Evolutionary conservation across 345 rosid species (phyloP).

Genomic region (Populus alba): DNA sequence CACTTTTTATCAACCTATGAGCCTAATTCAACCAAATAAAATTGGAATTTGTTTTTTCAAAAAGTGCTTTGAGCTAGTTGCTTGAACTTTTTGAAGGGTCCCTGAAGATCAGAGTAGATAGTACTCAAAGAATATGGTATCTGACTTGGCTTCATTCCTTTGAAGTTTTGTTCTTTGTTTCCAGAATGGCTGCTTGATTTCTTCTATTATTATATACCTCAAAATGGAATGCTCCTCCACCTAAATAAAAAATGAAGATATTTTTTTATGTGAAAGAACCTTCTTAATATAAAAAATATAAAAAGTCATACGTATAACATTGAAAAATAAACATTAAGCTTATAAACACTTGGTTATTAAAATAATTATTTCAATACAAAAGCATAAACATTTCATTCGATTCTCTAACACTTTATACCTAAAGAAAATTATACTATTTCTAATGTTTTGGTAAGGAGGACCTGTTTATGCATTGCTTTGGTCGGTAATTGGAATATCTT

Average conservation of each 20-base stretch:
- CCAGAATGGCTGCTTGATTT: constrained; percentile 13
- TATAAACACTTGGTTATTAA: too few species aligned
- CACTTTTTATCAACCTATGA: background rate
- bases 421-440: background rate
- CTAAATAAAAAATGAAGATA: too few species aligned
- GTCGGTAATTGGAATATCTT: background rate
- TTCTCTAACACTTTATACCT: background rate
- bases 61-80: background rate
- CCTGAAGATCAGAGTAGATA: background rate
- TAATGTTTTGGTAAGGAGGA: background rate
- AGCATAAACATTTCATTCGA: too few species aligned
- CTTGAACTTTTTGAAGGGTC: background rate
- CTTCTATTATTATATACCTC: too few species aligned
- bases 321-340: too few species aligned
- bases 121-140: background rate
- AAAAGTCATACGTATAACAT: too few species aligned
- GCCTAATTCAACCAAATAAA: background rate
- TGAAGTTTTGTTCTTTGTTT: constrained; percentile 22
- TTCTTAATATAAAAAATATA: too few species aligned
- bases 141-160: constrained; percentile 19
- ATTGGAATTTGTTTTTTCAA: background rate
- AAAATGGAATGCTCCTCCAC: background rate
- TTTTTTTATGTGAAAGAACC: too few species aligned
- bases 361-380: too few species aligned
- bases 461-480: background rate